Evolutionary conservation across 306 rosid species (phyloP), one percentile per base, ranked within the genome.

Genomic region (Senna siamea): DNA sequence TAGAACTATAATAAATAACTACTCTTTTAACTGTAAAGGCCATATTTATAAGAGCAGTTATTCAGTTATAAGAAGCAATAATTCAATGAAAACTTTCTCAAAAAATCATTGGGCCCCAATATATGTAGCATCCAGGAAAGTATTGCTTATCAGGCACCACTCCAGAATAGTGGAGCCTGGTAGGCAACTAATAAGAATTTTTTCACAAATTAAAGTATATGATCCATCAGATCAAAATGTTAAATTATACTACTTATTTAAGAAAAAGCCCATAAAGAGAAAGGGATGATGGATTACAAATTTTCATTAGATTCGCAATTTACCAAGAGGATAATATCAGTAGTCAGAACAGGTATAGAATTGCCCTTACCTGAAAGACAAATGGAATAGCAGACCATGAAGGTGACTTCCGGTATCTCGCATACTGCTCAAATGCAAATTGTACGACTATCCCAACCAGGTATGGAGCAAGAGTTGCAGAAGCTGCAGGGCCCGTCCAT

Each of bases 401-500:
- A 58, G 90, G 92, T 1, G 98, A 94, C 81, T 94, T 89, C 70
- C 75, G 85, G 72, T 83, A 81, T 79, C 88, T 86, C n/a, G 95
- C 99, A 72, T 85, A 94, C 82, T 94, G 99, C 84, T 94, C 96
- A 69, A 94, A 94, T 80, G 98, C 93, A 61, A 94, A 94, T 73
- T 94, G 98, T 69, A 94, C 97, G n/a, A 91, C 82, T 58, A 94
- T 94, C 37, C 98, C 98, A 58, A 94, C 99, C 52, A 94, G 79
- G 82, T 88, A 89, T 7, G 99, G 99, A 67, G 99, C 97, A 19
- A 94, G 99, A 67, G 99, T 94, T 66, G 99, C 99, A 50, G 99
- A 94, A 28, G 99, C 99, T 0, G 99, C 99, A 32, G 99, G 99
- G 70, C 99, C 99, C 0, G 97, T 94, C 99, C 99, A 92, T 1